A percentile compares a stretch with the other conserved stretches of the same genome.
phyloP scores from a whole-genome alignment of 2,329 filamentous ascomycete species.

The Calonectria montana region DNA sequence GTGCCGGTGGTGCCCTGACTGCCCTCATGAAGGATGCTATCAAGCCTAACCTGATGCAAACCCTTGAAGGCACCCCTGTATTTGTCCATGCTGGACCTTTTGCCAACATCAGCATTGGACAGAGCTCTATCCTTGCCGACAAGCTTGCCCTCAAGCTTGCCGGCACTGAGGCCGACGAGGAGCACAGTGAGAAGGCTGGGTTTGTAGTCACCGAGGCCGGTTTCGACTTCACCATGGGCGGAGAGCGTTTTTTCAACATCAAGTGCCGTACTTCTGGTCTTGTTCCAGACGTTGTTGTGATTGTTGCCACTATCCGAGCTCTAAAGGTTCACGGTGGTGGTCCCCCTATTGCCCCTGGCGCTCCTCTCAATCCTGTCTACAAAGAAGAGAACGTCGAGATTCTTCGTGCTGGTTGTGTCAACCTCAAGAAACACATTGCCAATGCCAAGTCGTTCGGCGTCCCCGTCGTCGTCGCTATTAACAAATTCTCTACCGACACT shows the following conservation, averaged over 20 bases:
- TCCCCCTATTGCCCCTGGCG: constrained; percentile 91
- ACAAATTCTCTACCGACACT: constrained; percentile 94
- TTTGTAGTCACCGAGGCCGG: constrained; percentile 97
- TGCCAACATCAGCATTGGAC: constrained; percentile 97
- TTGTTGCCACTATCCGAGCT: constrained; percentile 94
- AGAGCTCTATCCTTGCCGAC: constrained; percentile 94
- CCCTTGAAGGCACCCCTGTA: constrained; percentile 94
- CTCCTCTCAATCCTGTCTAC: constrained; percentile 87
- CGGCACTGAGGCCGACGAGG: constrained; percentile 92
- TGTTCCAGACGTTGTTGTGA: constrained; percentile 90
- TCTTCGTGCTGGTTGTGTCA: constrained; percentile 89
- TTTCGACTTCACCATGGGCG: constrained; percentile 99
- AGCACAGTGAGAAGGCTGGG: constrained; percentile 83
- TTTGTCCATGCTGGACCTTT: constrained; percentile 98
- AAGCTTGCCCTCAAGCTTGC: constrained; percentile 96
- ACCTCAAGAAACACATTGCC: constrained; percentile 93
- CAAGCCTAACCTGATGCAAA: constrained; percentile 99
- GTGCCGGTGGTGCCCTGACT: constrained; percentile 89
- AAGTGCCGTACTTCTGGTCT: constrained; percentile 97
- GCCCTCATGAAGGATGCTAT: constrained; percentile 98
- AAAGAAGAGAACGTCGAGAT: constrained; percentile 93
- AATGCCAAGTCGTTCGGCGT: constrained; percentile 92
- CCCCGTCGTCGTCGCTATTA: constrained; percentile 96
- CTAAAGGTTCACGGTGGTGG: constrained; percentile 97
- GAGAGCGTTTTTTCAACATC: constrained; percentile 99